Base-by-base conservation (phyloP, 2,329 filamentous ascomycete species). In the Lecanicillium sp. region DNA sequence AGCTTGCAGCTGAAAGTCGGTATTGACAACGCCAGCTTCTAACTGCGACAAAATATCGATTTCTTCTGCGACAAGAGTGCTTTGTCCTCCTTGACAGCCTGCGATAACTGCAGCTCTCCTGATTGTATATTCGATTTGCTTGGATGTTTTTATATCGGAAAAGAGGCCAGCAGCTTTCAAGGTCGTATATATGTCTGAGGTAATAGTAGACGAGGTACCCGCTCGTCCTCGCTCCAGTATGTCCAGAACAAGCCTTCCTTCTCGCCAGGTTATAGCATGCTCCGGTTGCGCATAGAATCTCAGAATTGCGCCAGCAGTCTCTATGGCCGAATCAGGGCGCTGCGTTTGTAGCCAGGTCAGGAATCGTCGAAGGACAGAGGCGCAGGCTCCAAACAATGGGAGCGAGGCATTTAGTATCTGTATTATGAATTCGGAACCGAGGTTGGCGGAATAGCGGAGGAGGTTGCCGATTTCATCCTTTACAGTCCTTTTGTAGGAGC, bases 1-100 rank as follows among this genome's bases (percentile, higher is more conserved):
- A 30, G 45, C 23, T 30, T 48, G 45, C 10, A 48, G 38, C 4
- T 12, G 29, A 40, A 48, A 43, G 21, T 48, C 38, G 6, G 24
- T 21, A 9, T 48, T 38, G 7, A 35, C 38, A 11, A 35, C 17
- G 10, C 30, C 29, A 4, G 21, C 30, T 20, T 24, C 27, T 20
- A 36, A 10, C 4, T 42, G 26, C 7, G 37, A 19, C 10, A 48
- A 4, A 3, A 10, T 17, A 30, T 20, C 17, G 29, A 48, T 42
- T 20, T 48, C 38, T 3, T 36, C 24, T 6, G 42, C 15, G 24
- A 48, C 20, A 2, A 48, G 12, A 14, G 14, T 21, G 9, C 23
- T 37, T 20, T 42, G 38, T 19, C 24, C 38, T 6, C 21, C 19
- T 12, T 37, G 11, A 36, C 38, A 48, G 14, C 38, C 45, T 10